Conservation (phyloP, 305 asterid genomes). For the Fraxinus nigra region DNA sequence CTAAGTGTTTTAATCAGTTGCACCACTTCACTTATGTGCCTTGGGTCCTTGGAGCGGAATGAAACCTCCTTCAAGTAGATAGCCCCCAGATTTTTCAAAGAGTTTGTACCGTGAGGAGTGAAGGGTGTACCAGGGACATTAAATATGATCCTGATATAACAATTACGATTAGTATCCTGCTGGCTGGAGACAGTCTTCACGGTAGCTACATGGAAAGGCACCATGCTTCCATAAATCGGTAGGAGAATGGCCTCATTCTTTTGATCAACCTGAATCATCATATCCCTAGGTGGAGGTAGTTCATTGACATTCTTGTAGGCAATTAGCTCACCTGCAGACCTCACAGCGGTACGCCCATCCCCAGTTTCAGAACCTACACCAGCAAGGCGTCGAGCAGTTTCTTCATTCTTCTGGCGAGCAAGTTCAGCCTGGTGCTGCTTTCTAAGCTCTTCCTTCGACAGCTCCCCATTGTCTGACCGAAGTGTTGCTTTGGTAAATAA, state of each 20-base stretch:
- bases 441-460: conserved; percentile 58
- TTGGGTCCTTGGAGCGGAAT: conserved; percentile 69
- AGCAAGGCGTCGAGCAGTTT: conserved; percentile 70
- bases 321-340: conserved; percentile 48
- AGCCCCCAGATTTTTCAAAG: conserved; percentile 53
- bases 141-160: conserved; percentile 66
- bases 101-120: conserved; percentile 53
- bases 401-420: conserved; percentile 67
- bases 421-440: conserved; percentile 73
- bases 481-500: conserved; percentile 58
- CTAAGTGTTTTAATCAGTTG: conserved; percentile 64
- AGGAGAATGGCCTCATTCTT: conserved; percentile 68
- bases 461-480: conserved; percentile 62
- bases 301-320: conserved; percentile 68
- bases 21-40: conserved; percentile 80
- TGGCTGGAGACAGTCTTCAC: conserved; percentile 72
- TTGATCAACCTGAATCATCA: conserved; percentile 79
- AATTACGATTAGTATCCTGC: conserved; percentile 62
- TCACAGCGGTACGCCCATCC: conserved; percentile 32
- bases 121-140: conserved; percentile 80
- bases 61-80: conserved; percentile 65
- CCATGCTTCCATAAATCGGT: conserved; percentile 72
- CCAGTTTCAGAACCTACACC: conserved; percentile 39
- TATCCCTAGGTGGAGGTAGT: conserved; percentile 59
- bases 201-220: conserved; percentile 72